Evolutionary conservation across 805 yeast species (phyloP), one percentile per base, ranked within the genome.

Genomic region (Metschnikowia lachancei): DNA sequence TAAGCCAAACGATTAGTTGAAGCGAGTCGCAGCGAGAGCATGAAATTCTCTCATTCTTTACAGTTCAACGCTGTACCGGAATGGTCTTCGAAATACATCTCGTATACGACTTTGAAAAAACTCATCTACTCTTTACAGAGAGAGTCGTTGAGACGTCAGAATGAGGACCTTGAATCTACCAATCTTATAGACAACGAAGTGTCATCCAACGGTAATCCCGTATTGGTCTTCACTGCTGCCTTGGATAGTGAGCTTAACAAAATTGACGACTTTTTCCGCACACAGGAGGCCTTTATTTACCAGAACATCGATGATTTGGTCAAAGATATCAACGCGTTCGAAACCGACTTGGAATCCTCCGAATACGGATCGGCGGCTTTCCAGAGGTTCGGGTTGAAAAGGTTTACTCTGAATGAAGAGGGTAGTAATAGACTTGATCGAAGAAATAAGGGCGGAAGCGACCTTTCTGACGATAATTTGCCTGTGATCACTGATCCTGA

Each of bases 51-150:
- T 20, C 96, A 91, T 62, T 87, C 97, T 5, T 71, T 92, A 53
- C 97, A 92, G 75, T 91, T 92, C 69, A 92, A 92, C 66, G 96
- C 98, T 19, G 98, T 94, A 4, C 97, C 99, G 1, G 98, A 94
- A 65, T 92, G 99, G 99, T 81, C 96, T 11, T 83, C 95, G 22
- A 82, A 87, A 63, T 92, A 92, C 66, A 83, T 92, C 46, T 91
- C 95, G 45, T 92, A 92, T 66, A 86, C 96, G 1, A 83, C 87
- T 32, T 72, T 94, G 49, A 92, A 94, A 65, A 88, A 87, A 68
- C 76, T 87, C 35, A 86, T 91, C 24, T 92, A 91, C 64, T 74
- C 82, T 14, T 73, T 92, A 39, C 97, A 94, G 61, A 76, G 91
- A 58, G 89, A 86, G 34, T 61, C 62, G 19, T 56, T 69, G 43